These are phyloP conservation scores for Colletotrichum theobromicola DNA, from an alignment of 2,329 filamentous ascomycete genomes.

Conservation along the genomic window DNA sequence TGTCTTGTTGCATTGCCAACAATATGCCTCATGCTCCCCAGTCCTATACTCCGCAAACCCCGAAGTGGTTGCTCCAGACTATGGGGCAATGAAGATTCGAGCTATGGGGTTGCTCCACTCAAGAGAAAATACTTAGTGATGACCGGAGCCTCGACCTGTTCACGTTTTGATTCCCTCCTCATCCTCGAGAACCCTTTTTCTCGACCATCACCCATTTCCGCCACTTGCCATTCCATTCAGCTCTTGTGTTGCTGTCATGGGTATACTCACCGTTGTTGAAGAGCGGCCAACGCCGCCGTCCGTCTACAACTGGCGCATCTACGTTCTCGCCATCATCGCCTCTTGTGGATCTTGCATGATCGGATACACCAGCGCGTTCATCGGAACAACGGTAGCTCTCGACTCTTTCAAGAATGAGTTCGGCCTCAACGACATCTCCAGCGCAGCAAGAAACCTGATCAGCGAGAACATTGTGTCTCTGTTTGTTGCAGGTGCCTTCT, in stretches of 20 bases:
- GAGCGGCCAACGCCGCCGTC: slow-evolving; percentile 39
- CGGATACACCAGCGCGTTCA: slow-evolving; percentile 62
- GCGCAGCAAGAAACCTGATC: slow-evolving; percentile 50
- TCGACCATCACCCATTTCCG: background rate
- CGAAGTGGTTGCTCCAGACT: background rate
- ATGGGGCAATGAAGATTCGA: background rate
- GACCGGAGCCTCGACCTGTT: background rate
- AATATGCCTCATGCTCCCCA: background rate
- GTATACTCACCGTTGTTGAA: slow-evolving; percentile 37
- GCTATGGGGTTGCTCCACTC: background rate
- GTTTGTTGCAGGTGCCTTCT: slow-evolving; percentile 74
- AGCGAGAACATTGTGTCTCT: slow-evolving; percentile 70
- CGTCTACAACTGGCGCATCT: slow-evolving; percentile 41
- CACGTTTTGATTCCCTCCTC: background rate
- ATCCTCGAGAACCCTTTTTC: background rate
- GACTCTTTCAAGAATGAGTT: slow-evolving; percentile 68
- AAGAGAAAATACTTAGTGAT: background rate
- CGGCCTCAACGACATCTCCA: slow-evolving; percentile 50
- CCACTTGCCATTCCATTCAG: background rate
- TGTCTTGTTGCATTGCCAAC: background rate
- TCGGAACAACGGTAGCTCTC: slow-evolving; percentile 69
- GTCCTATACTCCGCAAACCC: background rate
- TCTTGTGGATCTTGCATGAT: slow-evolving; percentile 46
- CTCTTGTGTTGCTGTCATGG: slow-evolving; percentile 20
- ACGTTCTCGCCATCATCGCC: slow-evolving; percentile 37